Base-by-base conservation (phyloP, 2,329 filamentous ascomycete species). In the Hypoxylon rubiginosum region DNA sequence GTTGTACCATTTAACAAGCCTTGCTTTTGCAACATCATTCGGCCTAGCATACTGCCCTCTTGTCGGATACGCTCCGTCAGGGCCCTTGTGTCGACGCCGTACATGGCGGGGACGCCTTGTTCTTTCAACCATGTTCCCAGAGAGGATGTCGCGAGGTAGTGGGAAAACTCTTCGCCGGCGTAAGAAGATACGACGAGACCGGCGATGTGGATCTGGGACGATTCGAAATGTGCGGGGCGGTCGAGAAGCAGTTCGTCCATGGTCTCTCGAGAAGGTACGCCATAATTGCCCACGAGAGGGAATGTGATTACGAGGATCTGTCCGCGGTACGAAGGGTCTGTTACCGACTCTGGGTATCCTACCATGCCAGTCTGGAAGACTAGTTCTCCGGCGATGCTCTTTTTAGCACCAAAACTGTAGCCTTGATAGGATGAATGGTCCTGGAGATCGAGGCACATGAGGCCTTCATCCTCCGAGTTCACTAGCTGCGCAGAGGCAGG, bases 281-380 rank as follows among this genome's bases (percentile, higher is more conserved):
- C 95, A 83, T 99, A 99, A 85, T 98, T 99, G 79, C 95, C 95
- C 65, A 97, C 92, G 41, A 98, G 86, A 64, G 95, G 96, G 80
- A 97, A 97, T 58, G 95, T 99, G 76, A 98, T 90, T 81, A 98
- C 94, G 74, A 99, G 87, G 74, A 99, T 97, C 83, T 99, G 95
- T 68, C 92, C 92, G 53, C 92, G 91, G 82, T 96, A 95, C 53
- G 92, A 95, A 72, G 92, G 92, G 78, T 96, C 92, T 66, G 92
- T 95, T 74, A 96, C 86, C 51, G 91, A 97, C 85, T 99, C 96
- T 45, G 96, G 94, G 80, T 99, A 99, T 77, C 96, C 96, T 74
- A 98, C 96, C 94, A 98, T 97, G 81, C 96, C 96, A 63, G 96
- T 99, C 87, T 98, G 95, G 85, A 99, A 99, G 82, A 99, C 96